Evolutionary conservation across 768 basidiomycete genomes (phyloP).

Genomic region (Rhodocollybia butyracea): DNA sequence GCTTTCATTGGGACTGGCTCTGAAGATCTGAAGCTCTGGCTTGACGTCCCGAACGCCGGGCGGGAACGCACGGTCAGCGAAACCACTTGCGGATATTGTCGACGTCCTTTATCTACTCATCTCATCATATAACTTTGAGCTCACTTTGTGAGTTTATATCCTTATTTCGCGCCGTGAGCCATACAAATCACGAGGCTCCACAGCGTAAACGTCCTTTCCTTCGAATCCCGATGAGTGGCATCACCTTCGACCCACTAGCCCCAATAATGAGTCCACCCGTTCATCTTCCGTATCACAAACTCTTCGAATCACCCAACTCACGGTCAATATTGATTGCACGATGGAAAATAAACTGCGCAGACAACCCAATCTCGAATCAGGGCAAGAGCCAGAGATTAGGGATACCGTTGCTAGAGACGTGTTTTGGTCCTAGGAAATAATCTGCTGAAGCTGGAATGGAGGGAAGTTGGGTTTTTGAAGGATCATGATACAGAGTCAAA

Average conservation of each 20-base stretch:
- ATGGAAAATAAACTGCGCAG: constrained; percentile 68
- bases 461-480: constrained; percentile 39
- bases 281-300: constrained; percentile 57
- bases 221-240: no score
- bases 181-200: no score
- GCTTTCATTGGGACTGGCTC: no score
- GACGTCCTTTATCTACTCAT: no score
- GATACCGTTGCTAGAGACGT: constrained; percentile 93
- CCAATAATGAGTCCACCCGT: constrained; percentile 38
- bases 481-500: neutral
- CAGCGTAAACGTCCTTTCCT: no score
- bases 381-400: constrained; percentile 44
- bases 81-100: no score
- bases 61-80: no score
- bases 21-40: no score
- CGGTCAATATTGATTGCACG: constrained; percentile 59
- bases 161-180: no score
- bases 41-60: no score
- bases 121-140: no score
- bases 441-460: constrained; percentile 63
- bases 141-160: no score
- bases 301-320: constrained; percentile 67
- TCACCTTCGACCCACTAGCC: neutral
- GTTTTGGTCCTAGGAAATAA: constrained; percentile 93
- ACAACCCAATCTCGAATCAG: constrained; percentile 83